Base-by-base conservation (phyloP, 2,329 filamentous ascomycete species). In the Neonectria ditissima region DNA sequence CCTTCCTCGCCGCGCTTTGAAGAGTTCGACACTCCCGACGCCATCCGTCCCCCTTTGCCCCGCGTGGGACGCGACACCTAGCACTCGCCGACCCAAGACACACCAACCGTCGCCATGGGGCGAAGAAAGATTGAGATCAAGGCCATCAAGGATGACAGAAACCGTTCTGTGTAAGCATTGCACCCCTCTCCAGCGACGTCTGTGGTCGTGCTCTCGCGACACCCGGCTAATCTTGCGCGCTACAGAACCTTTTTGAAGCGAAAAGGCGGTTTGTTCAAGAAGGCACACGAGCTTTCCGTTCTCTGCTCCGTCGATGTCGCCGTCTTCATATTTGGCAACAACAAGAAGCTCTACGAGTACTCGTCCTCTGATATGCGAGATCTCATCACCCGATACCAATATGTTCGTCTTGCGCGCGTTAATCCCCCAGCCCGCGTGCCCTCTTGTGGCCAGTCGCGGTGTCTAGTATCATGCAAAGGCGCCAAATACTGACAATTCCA, bases 51-150 rank as follows among this genome's bases (percentile, higher is more conserved):
- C 24, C 24, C 50, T 51, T 55, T 59, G 61, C 64, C 66, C 67
- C 67, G 66, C 66, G 61, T 71, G 61, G 52, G 67, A 66, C 65
- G 65, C 68, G 68, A 70, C 57, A 34, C 18, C 52, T 39, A 53
- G 41, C 63, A 59, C 54, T 52, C 62, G 24, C 57, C 67, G 62
- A 57, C 24, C 59, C 60, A 34, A 66, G 22, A 58, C 50, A 55
- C 55, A 69, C 59, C 60, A 55, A 34, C 55, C 61, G 54, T 69
- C 67, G 77, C 50, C 55, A 99, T 99, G 96, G 96, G 96, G 80
- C 91, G 96, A 81, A 90, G 96, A 87, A 99, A 99, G 89, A 99
- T 99, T 79, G 96, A 98, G 85, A 98, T 99, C 86, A 97, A 97
- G 83, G 93, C 95, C 73, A 98, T 98, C 86, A 97, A 97, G 82